Evolutionary conservation across 108 stramenopile genomes (phyloP).

Genomic region (Seminavis robusta): DNA sequence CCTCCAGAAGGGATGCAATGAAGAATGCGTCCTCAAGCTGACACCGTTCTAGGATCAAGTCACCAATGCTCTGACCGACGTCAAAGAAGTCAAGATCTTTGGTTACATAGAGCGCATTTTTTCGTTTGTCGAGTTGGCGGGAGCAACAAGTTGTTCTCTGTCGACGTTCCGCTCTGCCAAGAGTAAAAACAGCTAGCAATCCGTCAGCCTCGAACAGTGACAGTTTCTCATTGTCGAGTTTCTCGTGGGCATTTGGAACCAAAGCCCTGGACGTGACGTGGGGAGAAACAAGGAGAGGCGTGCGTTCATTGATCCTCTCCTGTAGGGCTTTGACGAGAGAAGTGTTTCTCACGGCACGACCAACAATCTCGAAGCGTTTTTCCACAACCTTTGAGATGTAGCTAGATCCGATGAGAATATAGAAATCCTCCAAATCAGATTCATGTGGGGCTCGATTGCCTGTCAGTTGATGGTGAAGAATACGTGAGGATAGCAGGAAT

Average conservation of each 20-base stretch:
- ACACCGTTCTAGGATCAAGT: slow-evolving; percentile 64
- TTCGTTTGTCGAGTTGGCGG: slow-evolving; percentile 19
- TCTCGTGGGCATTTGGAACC: slow-evolving; percentile 39
- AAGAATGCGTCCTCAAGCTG: slow-evolving; percentile 77
- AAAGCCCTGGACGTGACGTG: slow-evolving; percentile 66
- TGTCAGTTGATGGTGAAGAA: too few species aligned
- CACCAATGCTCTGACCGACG: slow-evolving; percentile 68
- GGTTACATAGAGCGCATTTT: slow-evolving; percentile 46
- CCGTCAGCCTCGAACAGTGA: slow-evolving; percentile 42
- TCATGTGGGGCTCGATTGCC: slow-evolving; percentile 66
- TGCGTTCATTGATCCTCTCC: slow-evolving; percentile 57
- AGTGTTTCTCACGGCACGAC: slow-evolving; percentile 24
- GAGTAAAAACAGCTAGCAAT: slow-evolving; percentile 57
- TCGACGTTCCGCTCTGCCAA: slow-evolving; percentile 36
- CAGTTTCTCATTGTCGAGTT: slow-evolving; percentile 38
- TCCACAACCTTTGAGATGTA: slow-evolving; percentile 67
- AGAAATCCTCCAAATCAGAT: slow-evolving; percentile 69
- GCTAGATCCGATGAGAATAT: slow-evolving; percentile 49
- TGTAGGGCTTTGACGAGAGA: slow-evolving; percentile 30
- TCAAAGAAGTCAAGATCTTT: slow-evolving; percentile 71
- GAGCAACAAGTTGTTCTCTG: slow-evolving; percentile 58
- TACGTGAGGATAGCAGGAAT: too few species aligned
- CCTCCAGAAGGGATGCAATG: slow-evolving; percentile 63
- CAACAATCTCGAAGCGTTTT: slow-evolving; percentile 60
- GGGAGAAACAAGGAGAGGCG: slow-evolving; percentile 66